These are phyloP conservation scores for Aspergillus olivimuriae DNA, from an alignment of 495 filamentous ascomycete species.

Conservation along the genomic window DNA sequence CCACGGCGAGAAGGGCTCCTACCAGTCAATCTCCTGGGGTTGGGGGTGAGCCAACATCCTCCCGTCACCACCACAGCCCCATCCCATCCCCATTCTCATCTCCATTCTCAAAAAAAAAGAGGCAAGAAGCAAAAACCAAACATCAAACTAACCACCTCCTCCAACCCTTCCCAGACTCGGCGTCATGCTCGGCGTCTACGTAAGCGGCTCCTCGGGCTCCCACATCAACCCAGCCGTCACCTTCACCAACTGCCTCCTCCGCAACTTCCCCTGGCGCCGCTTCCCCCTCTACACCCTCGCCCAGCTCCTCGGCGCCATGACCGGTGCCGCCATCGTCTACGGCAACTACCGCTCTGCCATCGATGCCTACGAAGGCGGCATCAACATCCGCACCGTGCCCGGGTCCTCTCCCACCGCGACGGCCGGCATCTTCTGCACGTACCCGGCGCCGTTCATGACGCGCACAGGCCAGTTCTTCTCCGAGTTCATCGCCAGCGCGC, in stretches of 20 bases:
- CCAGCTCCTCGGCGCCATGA: slow-evolving; percentile 51
- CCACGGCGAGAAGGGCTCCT: slow-evolving; percentile 42
- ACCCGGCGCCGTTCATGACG: slow-evolving; percentile 55
- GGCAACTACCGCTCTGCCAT: slow-evolving; percentile 52
- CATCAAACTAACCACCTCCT: slow-evolving; percentile 4
- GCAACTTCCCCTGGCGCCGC: slow-evolving; percentile 55
- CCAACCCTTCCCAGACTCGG: slow-evolving; percentile 31
- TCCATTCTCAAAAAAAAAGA: too few species aligned
- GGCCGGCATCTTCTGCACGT: slow-evolving; percentile 61
- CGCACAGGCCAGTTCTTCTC: slow-evolving; percentile 55
- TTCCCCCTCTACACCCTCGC: slow-evolving; percentile 48
- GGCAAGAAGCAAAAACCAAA: too few species aligned
- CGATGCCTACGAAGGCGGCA: slow-evolving; percentile 48
- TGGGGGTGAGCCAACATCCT: slow-evolving; percentile 45
- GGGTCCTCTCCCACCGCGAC: slow-evolving; percentile 50
- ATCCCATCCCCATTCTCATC: too few species aligned
- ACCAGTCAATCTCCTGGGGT: slow-evolving; percentile 57
- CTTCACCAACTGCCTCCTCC: slow-evolving; percentile 55
- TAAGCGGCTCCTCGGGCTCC: slow-evolving; percentile 50
- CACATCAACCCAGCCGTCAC: slow-evolving; percentile 64
- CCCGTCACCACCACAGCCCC: too few species aligned
- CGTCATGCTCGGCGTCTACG: slow-evolving; percentile 63
- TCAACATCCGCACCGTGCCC: slow-evolving; percentile 49
- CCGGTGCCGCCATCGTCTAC: slow-evolving; percentile 49
- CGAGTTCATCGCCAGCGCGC: slow-evolving; percentile 54